Evolutionary conservation across 768 basidiomycete species (phyloP).

Genomic region (Boletus eberwhitei): DNA sequence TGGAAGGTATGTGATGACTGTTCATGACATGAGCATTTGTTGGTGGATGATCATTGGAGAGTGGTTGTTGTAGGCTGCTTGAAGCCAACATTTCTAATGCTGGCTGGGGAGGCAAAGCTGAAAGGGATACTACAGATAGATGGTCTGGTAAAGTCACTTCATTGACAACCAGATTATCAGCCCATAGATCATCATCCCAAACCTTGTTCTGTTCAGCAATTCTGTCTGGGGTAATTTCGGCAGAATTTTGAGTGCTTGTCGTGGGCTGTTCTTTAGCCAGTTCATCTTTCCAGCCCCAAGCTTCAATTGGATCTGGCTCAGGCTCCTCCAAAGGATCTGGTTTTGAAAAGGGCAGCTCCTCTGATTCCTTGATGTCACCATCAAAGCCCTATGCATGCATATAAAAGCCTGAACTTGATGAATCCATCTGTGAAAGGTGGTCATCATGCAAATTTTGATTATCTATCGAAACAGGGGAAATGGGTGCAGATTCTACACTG

Average conservation of each 20-base stretch:
- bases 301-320: slow-evolving; percentile 48
- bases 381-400: slow-evolving; percentile 51
- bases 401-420: slow-evolving; percentile 22
- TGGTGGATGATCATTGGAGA: slow-evolving; percentile 13
- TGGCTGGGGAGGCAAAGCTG: slow-evolving; percentile 30
- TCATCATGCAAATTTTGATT: slow-evolving; percentile 49
- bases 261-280: slow-evolving; percentile 23
- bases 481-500: too few species aligned
- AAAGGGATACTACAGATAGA: slow-evolving; percentile 25
- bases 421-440: slow-evolving; percentile 22
- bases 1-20: slow-evolving; percentile 15
- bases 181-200: slow-evolving; percentile 75
- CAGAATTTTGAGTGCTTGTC: slow-evolving; percentile 17
- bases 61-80: slow-evolving; percentile 53
- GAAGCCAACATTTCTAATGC: slow-evolving; percentile 44
- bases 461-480: slow-evolving; percentile 24
- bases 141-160: slow-evolving; percentile 27
- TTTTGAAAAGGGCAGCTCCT: slow-evolving; percentile 16
- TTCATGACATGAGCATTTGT: slow-evolving; percentile 23
- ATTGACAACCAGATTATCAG: slow-evolving; percentile 38
- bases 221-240: slow-evolving; percentile 17
- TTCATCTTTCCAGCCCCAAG: slow-evolving; percentile 76
- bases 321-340: slow-evolving; percentile 16
- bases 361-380: slow-evolving; percentile 37
- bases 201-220: slow-evolving; percentile 38